These are phyloP conservation scores for Ilyonectria sp. DNA, from an alignment of 2,329 filamentous ascomycete species.

Conservation along the genomic window DNA sequence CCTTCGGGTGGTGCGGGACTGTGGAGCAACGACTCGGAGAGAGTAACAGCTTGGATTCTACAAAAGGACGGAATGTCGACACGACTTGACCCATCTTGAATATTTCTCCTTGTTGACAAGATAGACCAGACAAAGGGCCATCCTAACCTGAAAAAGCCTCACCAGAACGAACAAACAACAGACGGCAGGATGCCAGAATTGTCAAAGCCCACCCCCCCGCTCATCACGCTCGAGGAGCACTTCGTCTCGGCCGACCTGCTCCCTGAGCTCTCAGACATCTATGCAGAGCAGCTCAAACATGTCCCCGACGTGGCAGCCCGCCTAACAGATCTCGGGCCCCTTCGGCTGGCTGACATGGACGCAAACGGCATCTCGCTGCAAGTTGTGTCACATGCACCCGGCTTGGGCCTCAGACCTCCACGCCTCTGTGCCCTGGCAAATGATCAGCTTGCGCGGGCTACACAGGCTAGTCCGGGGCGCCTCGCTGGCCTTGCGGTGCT, in stretches of 20 bases:
- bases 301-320: slow-evolving; percentile 18
- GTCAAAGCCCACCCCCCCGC: slow-evolving; percentile 3
- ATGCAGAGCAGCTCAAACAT: slow-evolving; percentile 22
- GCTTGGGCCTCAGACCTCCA: slow-evolving; percentile 15
- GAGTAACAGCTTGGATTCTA: background rate
- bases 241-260: slow-evolving; percentile 23
- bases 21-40: no score
- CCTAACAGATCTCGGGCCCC: slow-evolving; percentile 16
- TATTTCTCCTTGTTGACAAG: background rate
- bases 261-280: slow-evolving; percentile 15
- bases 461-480: slow-evolving; percentile 24
- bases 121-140: no score
- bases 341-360: slow-evolving; percentile 28
- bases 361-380: slow-evolving; percentile 17
- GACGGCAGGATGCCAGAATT: slow-evolving; percentile 2
- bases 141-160: background rate
- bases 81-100: background rate
- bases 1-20: no score
- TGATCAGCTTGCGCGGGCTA: slow-evolving; percentile 12
- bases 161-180: background rate
- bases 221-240: slow-evolving; percentile 33
- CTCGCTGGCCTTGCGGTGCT: slow-evolving; percentile 50
- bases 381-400: slow-evolving; percentile 29
- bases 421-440: slow-evolving; percentile 14
- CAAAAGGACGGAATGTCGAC: slow-evolving; percentile 1